Evolutionary conservation across 257 asterid genomes (phyloP).

Genomic region (Plectranthus barbatus): DNA sequence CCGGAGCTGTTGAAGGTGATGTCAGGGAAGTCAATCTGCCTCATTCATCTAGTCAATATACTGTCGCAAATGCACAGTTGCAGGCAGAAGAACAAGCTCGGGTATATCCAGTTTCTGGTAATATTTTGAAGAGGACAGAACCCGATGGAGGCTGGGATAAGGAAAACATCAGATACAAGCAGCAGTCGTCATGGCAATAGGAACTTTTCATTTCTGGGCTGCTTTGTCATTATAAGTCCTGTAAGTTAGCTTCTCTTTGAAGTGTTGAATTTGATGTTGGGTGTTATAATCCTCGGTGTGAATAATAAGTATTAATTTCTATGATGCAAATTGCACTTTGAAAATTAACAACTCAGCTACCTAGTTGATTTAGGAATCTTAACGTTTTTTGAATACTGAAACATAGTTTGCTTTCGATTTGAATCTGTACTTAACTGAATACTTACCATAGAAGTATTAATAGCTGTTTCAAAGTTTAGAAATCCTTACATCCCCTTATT

Average conservation of each 20-base stretch:
- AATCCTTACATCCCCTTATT: not conserved
- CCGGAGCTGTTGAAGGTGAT: constrained; percentile 57
- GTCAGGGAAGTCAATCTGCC: constrained; percentile 47
- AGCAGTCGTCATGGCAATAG: constrained; percentile 73
- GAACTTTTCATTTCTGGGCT: not conserved
- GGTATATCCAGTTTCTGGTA: constrained; percentile 38
- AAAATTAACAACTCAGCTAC: not conserved
- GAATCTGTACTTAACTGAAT: not conserved
- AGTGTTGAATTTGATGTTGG: not conserved
- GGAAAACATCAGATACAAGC: constrained; percentile 59
- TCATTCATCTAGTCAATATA: constrained; percentile 45
- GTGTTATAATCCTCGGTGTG: not conserved
- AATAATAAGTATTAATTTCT: not conserved
- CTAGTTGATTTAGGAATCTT: not conserved
- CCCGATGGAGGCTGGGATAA: constrained; percentile 72
- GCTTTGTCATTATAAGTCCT: not conserved
- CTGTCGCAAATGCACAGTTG: constrained; percentile 52
- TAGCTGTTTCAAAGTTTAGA: not conserved
- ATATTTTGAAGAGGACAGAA: constrained; percentile 61
- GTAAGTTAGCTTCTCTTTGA: constrained; percentile 19
- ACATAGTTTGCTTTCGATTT: too few relatives aligned
- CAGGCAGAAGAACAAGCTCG: constrained; percentile 55
- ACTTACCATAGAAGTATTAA: not conserved
- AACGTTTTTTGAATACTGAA: too few relatives aligned
- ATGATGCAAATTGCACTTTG: not conserved